phyloP scores from a whole-genome alignment of 2,329 filamentous ascomycete genomes.

The Aspergillus sergii region DNA sequence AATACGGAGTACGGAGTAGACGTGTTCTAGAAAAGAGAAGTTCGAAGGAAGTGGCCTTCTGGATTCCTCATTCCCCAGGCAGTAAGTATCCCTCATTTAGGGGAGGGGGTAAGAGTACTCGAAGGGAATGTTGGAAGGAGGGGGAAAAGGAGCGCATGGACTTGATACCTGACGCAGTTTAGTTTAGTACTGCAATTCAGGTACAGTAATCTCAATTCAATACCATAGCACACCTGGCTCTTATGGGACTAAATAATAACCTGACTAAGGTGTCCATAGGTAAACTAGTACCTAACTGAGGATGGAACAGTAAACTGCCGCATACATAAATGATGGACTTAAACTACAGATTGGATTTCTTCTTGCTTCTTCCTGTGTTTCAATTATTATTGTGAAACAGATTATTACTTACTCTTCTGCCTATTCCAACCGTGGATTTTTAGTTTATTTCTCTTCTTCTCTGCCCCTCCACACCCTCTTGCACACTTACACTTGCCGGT shows the following conservation, averaged over 20 bases:
- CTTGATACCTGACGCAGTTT: conserved; percentile 1
- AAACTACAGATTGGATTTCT: conserved; percentile 2
- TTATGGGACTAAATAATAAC: background rate
- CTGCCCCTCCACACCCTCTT: background rate
- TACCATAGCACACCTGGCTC: background rate
- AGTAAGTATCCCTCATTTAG: background rate
- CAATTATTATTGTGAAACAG: conserved; percentile 2
- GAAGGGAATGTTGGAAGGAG: background rate
- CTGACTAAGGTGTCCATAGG: background rate
- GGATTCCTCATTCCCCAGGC: background rate
- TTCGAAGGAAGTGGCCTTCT: background rate
- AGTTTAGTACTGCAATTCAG: conserved; percentile 1
- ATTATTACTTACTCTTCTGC: background rate
- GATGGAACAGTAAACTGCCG: background rate
- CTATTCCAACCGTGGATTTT: background rate
- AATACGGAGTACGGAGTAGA: background rate
- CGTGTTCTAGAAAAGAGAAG: background rate
- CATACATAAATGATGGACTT: conserved; percentile 6
- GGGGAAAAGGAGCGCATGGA: conserved; percentile 4
- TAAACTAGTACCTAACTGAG: background rate
- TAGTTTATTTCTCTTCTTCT: background rate
- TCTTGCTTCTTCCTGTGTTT: conserved; percentile 2
- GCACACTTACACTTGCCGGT: background rate
- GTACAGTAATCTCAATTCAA: conserved; percentile 5
- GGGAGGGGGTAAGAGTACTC: background rate